A percentile compares a stretch with the other conserved stretches of the same genome.
phyloP scores from a whole-genome alignment of 257 asterid genomes.

The Prunella vulgaris region DNA sequence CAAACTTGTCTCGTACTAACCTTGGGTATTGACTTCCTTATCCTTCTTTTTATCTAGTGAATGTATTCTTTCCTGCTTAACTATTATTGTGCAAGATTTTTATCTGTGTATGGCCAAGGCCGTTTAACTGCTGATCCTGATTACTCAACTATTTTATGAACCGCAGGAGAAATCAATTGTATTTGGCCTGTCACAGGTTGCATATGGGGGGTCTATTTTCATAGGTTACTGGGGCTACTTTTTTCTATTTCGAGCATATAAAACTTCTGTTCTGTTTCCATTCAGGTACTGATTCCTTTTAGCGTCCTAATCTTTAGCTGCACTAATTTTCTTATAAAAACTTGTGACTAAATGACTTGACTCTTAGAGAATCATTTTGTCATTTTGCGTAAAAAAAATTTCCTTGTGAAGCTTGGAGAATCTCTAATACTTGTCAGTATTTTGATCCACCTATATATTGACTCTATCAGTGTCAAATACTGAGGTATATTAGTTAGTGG shows the following conservation, averaged over 20 bases:
- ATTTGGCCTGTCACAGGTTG: conserved; percentile 82
- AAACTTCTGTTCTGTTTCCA: conserved; percentile 59
- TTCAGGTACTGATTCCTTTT: conserved; percentile 52
- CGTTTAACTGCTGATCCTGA: conserved; percentile 10
- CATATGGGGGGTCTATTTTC: conserved; percentile 72
- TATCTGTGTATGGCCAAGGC: conserved; percentile 3
- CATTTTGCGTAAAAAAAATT: background rate
- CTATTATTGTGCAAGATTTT: background rate
- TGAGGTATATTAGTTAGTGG: background rate
- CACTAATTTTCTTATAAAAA: background rate
- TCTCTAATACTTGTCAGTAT: background rate
- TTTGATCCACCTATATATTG: background rate
- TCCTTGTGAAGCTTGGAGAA: conserved; percentile 4
- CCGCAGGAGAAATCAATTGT: conserved; percentile 81
- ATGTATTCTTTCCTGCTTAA: conserved; percentile 11
- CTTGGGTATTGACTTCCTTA: background rate
- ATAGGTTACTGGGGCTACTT: conserved; percentile 93
- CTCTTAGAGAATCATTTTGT: background rate
- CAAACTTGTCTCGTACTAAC: background rate
- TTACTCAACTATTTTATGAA: conserved; percentile 20
- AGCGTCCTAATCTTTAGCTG: background rate
- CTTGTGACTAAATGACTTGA: background rate
- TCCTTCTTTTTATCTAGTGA: background rate
- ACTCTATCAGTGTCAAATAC: conserved; percentile 8
- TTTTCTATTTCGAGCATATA: conserved; percentile 46